Evolutionary conservation across 257 asterid genomes (phyloP), one percentile per base, ranked within the genome.

Genomic region (Capsicum baccatum): DNA sequence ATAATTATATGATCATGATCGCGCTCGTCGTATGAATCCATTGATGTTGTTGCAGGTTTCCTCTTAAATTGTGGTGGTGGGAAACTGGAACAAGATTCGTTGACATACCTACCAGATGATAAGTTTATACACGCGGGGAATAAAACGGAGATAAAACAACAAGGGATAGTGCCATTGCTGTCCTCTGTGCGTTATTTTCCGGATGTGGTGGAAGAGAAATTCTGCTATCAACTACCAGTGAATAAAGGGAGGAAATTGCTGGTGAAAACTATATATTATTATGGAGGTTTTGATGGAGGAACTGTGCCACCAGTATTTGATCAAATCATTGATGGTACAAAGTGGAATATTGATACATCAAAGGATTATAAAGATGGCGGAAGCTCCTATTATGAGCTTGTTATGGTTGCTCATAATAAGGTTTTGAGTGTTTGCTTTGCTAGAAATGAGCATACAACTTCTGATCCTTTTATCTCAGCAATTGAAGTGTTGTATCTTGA

Each of bases 221-320:
- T 83, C 39, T 96, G 99, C 37, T 94, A 92, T 92, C 79, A 47
- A 15, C 85, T 96, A 78, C 95, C 93, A 3, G 98, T 92, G 83
- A 21, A 83, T 17, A 91, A 89, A 69, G 94, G 94, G 55, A 90
- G 87, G 67, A 94, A 87, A 52, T 85, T 90, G 69, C 86, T 93
- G 19, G 94, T 96, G 10, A 92, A 89, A 83, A 92, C 97, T 0
- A 19, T 89, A 5, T 92, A 92, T 73, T 96, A 89, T 80, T 94
- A 93, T 58, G 99, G 98, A 15, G 93, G 94, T 6, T 96, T 94
- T 54, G 98, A 94, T 86, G 98, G 98, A 73, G 94, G 94, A n/a
- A 85, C 82, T 0, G 87, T 88, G 11, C 98, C 99, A 9, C 95
- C 99, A 9, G 91, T 94, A 79, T 96, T 96, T 82, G 98, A 96